A percentile compares a stretch with the other conserved stretches of the same genome.
phyloP scores from a whole-genome alignment of 176 grass and related monocot genomes.

The Urochloa ruziziensis region DNA sequence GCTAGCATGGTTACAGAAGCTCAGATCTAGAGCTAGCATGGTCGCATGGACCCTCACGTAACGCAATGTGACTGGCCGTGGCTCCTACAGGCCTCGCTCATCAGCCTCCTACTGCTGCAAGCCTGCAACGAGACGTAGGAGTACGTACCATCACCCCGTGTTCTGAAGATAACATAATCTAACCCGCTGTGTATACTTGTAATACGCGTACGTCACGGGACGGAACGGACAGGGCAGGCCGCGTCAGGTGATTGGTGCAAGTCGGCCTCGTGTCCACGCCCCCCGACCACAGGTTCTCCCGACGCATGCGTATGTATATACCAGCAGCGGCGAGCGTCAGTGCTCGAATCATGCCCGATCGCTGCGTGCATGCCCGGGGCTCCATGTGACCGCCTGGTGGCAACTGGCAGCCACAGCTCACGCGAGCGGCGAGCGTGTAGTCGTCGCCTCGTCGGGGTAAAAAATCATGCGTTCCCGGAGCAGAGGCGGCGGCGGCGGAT shows the following conservation, averaged over 20 bases:
- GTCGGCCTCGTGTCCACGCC: not conserved
- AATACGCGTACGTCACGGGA: not conserved
- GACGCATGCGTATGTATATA: not conserved
- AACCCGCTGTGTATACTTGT: not conserved
- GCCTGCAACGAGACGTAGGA: not conserved
- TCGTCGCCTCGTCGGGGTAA: no score
- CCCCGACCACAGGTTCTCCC: not conserved
- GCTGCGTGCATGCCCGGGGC: no score
- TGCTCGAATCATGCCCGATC: no score
- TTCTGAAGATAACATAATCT: slow-evolving; percentile 44
- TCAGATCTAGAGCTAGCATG: not conserved
- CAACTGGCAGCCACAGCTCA: no score
- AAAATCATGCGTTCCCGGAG: not conserved
- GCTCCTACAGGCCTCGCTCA: not conserved
- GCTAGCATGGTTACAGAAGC: no score
- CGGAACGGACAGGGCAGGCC: not conserved
- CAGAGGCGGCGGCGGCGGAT: not conserved
- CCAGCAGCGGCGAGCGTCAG: no score
- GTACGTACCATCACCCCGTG: not conserved
- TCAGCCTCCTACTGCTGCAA: not conserved
- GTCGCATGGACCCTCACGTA: not conserved
- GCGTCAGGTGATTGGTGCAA: not conserved
- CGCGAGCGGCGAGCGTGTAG: no score
- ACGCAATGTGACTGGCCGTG: not conserved
- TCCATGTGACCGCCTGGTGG: no score